phyloP scores from a whole-genome alignment of 2,329 filamentous ascomycete species.

The Celoporthe dispersa region DNA sequence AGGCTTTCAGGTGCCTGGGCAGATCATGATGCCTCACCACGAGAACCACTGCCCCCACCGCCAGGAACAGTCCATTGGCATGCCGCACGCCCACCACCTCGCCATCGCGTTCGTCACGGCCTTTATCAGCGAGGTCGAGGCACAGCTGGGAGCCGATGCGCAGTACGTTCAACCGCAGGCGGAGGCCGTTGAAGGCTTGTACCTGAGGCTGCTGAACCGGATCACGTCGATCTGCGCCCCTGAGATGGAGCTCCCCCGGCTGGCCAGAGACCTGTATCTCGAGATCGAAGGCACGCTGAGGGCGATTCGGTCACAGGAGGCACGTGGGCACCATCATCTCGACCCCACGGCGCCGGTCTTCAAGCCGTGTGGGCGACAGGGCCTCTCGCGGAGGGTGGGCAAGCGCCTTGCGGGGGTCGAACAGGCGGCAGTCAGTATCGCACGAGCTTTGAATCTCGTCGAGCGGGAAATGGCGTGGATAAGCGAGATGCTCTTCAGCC shows the following conservation, averaged over 20 bases:
- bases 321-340: not conserved
- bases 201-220: not conserved
- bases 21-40: constrained; percentile 6
- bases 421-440: not conserved
- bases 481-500: not conserved
- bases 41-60: not conserved
- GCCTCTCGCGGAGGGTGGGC: not conserved
- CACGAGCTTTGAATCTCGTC: not conserved
- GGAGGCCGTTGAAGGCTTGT: not conserved
- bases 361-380: not conserved
- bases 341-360: not conserved
- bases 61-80: not conserved
- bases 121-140: not conserved
- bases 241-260: not conserved
- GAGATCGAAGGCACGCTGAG: not conserved
- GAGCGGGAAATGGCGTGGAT: not conserved
- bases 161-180: not conserved
- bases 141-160: not conserved
- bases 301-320: not conserved
- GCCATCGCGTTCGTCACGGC: not conserved
- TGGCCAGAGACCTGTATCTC: not conserved
- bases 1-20: not conserved
- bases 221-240: not conserved
- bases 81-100: not conserved
- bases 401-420: not conserved